These are phyloP conservation scores for Pseudogymnoascus sp. DNA, from an alignment of 2,329 filamentous ascomycete species.

Conservation along the genomic window DNA sequence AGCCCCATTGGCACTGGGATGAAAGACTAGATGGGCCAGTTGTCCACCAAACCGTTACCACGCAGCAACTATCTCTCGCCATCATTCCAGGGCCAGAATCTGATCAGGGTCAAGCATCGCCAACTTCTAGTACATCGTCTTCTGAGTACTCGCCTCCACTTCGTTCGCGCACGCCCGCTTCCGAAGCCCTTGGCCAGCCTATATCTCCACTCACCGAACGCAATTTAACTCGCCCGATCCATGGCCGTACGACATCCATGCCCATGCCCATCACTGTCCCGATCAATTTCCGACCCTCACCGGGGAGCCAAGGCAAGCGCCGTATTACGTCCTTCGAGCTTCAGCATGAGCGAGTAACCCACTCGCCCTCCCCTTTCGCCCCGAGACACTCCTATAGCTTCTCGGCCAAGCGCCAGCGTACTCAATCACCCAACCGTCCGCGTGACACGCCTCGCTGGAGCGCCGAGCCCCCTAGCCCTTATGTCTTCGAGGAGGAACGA, in stretches of 20 bases:
- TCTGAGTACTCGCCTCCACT: conserved; percentile 22
- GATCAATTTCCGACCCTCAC: conserved; percentile 32
- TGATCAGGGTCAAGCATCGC: conserved; percentile 22
- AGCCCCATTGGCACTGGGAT: conserved; percentile 61
- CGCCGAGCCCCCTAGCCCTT: conserved; percentile 26
- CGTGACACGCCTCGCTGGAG: conserved; percentile 51
- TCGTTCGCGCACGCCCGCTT: conserved; percentile 24
- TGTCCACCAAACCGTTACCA: conserved; percentile 38
- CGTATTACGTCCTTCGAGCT: conserved; percentile 38
- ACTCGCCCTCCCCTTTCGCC: conserved; percentile 12
- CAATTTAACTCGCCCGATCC: conserved; percentile 37
- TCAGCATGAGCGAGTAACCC: conserved; percentile 18
- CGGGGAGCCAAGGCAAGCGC: conserved; percentile 32
- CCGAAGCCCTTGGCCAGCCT: conserved; percentile 14
- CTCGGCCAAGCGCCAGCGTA: conserved; percentile 29
- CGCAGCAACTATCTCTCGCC: conserved; percentile 32
- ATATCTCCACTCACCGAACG: conserved; percentile 23
- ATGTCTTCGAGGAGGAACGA: conserved; percentile 19
- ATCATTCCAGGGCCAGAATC: conserved; percentile 35
- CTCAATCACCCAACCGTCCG: conserved; percentile 48
- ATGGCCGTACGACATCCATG: conserved; percentile 46
- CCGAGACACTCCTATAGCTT: conserved; percentile 11
- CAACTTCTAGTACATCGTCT: conserved; percentile 27
- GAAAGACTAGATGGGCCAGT: conserved; percentile 51
- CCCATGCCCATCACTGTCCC: conserved; percentile 41